These are phyloP conservation scores for Botrytis medusae DNA, from an alignment of 2,329 filamentous ascomycete species.

Conservation along the genomic window DNA sequence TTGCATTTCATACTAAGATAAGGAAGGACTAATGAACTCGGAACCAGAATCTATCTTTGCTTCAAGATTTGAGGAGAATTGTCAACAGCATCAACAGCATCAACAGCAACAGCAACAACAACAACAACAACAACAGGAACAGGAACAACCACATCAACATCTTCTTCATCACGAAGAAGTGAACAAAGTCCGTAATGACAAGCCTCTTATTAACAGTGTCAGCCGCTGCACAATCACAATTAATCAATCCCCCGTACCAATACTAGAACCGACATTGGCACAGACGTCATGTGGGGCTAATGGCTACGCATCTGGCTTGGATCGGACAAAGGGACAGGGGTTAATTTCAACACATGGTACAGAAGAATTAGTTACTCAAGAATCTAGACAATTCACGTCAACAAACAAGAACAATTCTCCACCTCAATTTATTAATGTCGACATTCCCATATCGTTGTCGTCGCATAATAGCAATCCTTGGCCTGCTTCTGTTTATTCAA, in stretches of 20 bases:
- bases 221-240: neutral
- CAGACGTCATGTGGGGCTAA: constrained; percentile 13
- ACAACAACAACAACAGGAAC: neutral
- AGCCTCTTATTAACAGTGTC: neutral
- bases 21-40: constrained; percentile 8
- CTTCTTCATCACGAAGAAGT: neutral
- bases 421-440: neutral
- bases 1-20: neutral
- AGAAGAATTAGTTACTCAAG: constrained; percentile 1
- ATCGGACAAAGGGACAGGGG: constrained; percentile 19
- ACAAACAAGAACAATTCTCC: neutral
- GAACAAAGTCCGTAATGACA: neutral
- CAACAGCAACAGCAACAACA: neutral
- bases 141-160: neutral
- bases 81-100: neutral
- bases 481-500: neutral
- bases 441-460: neutral
- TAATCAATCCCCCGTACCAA: neutral
- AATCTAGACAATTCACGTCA: neutral
- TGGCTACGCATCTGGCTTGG: neutral
- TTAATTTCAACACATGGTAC: constrained; percentile 4
- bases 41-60: constrained; percentile 2
- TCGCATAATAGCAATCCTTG: neutral
- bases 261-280: neutral
- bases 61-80: neutral